These are phyloP conservation scores for Saprolegnia diclina DNA, from an alignment of 352 stramenopile species.

Conservation along the genomic window DNA sequence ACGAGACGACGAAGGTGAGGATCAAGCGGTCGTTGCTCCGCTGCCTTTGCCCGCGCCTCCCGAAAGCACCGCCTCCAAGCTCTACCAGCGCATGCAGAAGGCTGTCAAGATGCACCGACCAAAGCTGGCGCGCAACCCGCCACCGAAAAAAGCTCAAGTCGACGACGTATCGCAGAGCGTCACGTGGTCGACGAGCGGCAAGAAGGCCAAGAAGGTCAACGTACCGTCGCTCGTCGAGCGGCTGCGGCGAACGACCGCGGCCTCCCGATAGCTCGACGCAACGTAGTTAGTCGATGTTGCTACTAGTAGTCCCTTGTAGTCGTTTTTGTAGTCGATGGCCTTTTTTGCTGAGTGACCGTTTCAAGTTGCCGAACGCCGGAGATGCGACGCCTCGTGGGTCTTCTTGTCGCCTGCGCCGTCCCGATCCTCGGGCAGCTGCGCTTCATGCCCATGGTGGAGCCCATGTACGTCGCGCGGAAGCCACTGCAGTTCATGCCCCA, in stretches of 20 bases:
- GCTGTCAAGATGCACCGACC: slow-evolving; percentile 45
- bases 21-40: not conserved
- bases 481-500: not conserved
- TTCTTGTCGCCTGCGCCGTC: not conserved
- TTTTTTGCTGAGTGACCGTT: not conserved
- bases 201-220: slow-evolving; percentile 64
- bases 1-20: slow-evolving; percentile 11
- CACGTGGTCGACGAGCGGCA: slow-evolving; percentile 43
- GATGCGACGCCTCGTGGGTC: not conserved
- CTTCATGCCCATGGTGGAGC: not conserved
- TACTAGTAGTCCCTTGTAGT: not conserved
- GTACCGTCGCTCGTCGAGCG: slow-evolving; percentile 67
- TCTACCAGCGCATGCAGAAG: slow-evolving; percentile 68
- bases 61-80: slow-evolving; percentile 36
- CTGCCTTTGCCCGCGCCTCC: not conserved
- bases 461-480: not conserved
- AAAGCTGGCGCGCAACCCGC: slow-evolving; percentile 27
- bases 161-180: slow-evolving; percentile 29
- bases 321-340: not conserved
- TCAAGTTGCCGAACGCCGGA: not conserved
- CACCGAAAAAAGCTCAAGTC: slow-evolving; percentile 25
- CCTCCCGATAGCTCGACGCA: slow-evolving; percentile 29
- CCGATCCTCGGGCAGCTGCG: not conserved
- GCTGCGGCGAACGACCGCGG: slow-evolving; percentile 57
- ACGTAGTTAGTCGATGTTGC: not conserved